Percentiles rank a stretch among this genome's conserved stretches.
These are phyloP conservation scores for Entomortierella chlamydospora DNA, from an alignment of 192 early-diverging fungal species.

Conservation along the genomic window DNA sequence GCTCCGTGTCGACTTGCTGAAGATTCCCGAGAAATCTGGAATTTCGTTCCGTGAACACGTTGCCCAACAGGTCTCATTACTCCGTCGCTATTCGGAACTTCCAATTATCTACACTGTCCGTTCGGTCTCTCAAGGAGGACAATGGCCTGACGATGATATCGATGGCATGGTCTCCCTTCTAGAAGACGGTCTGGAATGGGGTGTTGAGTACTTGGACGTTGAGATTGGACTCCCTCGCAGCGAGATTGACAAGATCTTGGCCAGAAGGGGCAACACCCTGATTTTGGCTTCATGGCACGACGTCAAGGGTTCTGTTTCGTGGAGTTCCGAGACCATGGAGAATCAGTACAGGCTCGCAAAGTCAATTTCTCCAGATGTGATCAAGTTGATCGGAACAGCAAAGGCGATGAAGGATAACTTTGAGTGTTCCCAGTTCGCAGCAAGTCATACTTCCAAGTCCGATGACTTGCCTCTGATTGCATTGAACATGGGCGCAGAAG, in stretches of 20 bases:
- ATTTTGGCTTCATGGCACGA: conserved; percentile 96
- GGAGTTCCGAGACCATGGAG: conserved; percentile 68
- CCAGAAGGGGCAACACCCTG: conserved; percentile 66
- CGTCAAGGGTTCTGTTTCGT: conserved; percentile 67
- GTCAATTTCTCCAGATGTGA: conserved; percentile 78
- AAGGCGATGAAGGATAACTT: conserved; percentile 84
- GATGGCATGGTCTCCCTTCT: conserved; percentile 76
- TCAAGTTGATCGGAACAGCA: conserved; percentile 93
- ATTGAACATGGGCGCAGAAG: conserved; percentile 91
- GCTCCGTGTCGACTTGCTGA: conserved; percentile 90
- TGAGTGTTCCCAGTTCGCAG: conserved; percentile 77
- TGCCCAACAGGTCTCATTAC: conserved; percentile 80
- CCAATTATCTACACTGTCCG: conserved; percentile 97
- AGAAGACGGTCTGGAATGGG: conserved; percentile 80
- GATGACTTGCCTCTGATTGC: conserved; percentile 81
- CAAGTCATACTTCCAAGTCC: conserved; percentile 54
- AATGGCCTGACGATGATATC: conserved; percentile 74
- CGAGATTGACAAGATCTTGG: conserved; percentile 63
- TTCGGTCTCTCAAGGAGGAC: conserved; percentile 88
- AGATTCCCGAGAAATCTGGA: conserved; percentile 41
- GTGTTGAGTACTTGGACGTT: conserved; percentile 94
- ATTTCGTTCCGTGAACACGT: conserved; percentile 71
- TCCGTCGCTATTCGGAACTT: conserved; percentile 75
- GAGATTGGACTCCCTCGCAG: conserved; percentile 68
- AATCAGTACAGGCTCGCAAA: conserved; percentile 67